Percentiles rank a stretch among this genome's conserved stretches.
Evolutionary conservation across 1,139 yeast genomes (phyloP).

Genomic region (Hyphopichia fennica): DNA sequence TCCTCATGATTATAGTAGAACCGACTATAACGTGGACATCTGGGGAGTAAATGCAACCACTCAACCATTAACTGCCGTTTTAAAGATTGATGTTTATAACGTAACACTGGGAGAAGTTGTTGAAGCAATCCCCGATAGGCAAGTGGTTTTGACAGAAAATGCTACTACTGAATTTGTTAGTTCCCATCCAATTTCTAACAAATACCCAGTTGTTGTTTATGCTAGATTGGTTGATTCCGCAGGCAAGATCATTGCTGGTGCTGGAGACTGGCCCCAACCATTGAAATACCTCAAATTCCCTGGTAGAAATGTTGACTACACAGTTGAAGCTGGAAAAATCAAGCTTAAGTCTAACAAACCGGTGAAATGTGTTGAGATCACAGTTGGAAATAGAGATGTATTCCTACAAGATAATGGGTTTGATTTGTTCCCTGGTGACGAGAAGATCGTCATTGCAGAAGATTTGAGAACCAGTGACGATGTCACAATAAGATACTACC

Average conservation of each 20-base stretch:
- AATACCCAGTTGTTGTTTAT: conserved; percentile 20
- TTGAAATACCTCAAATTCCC: conserved; percentile 40
- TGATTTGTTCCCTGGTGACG: conserved; percentile 39
- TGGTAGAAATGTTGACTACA: conserved; percentile 12
- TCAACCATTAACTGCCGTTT: conserved; percentile 16
- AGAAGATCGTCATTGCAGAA: conserved; percentile 4
- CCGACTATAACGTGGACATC: conserved; percentile 28
- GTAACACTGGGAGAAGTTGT: conserved; percentile 28
- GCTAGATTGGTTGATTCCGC: conserved; percentile 14
- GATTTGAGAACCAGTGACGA: conserved; percentile 4
- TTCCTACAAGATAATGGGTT: conserved; percentile 43
- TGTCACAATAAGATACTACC: conserved; percentile 5
- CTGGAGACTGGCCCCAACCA: conserved; percentile 57
- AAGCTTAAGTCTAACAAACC: conserved; percentile 31
- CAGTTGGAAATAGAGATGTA: conserved; percentile 16
- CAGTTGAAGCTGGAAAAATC: conserved; percentile 17
- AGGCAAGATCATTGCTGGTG: conserved; percentile 25
- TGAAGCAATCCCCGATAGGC: conserved; percentile 12
- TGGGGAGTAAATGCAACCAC: conserved; percentile 43
- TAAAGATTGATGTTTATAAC: conserved; percentile 30
- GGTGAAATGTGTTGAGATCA: conserved; percentile 40
- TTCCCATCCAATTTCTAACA: conserved; percentile 13
- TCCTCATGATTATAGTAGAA: conserved; percentile 21
- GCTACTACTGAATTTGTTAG: conserved; percentile 32
- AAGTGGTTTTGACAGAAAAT: conserved; percentile 26